Base-by-base conservation (phyloP, 352 stramenopile genomes). In the Peronosclerospora sorghi region DNA sequence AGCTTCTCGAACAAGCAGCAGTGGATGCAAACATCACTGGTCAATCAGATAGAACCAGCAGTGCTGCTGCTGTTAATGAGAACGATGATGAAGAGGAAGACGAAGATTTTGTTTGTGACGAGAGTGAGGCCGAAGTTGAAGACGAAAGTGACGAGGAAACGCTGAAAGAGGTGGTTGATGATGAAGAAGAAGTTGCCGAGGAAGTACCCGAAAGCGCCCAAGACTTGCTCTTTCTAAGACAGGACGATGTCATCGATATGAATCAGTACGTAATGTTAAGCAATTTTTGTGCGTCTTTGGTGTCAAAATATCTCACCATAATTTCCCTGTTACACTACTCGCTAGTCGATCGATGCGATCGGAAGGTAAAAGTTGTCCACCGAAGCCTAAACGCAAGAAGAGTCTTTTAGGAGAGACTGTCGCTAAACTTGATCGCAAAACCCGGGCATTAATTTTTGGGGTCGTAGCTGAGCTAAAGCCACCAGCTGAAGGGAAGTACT, bases 1-100 rank as follows among this genome's bases (percentile, higher is more conserved):
- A 83, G 26, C 45, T 88, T 2, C 24, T 15, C 5, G 32, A 73
- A 10, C 45, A 68, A 51, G 32, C 35, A 39, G 20, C 21, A 32
- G 51, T 38, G 27, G 38, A 36, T 47, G 26, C 28, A 17, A 46
- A 45, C 51, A 49, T 48, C 23, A 26, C 23, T 30, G 51, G 32
- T 17, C 59, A 57, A 29, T 62, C 56, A 30, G 47, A 47, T 6
- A 51, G 54, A 8, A 59, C 57, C 30, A 42, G 37, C 17, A 20
- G 37, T 23, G 28, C 45, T 32, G 38, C 28, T 32, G 41, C 18
- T 34, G 54, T 39, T 45, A 46, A 54, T 18, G 52, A 48, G 2
- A 65, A 68, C 27, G 59, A 73, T 5, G 65, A 81, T 12, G 64
- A 80, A 36, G 62, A 73, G 0, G 65, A 82, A 1, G 72, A 79